Evolutionary conservation across 176 grass and related monocot species (phyloP).

Genomic region (Ensete ventricosum): DNA sequence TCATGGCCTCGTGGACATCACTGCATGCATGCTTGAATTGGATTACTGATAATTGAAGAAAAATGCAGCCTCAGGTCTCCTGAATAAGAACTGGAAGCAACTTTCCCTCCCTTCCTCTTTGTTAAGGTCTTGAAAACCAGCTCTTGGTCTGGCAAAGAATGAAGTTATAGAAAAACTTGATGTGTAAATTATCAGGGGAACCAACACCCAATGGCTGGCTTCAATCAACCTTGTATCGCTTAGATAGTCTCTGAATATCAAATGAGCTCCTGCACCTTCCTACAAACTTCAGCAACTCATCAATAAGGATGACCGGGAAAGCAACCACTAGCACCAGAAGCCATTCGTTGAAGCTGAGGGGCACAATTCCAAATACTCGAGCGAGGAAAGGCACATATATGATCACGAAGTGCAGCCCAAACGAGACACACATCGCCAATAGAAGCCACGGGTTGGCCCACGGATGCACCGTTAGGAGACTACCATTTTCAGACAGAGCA

Average conservation of each 20-base stretch:
- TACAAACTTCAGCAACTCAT: slow-evolving; percentile 31
- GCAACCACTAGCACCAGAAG: slow-evolving; percentile 32
- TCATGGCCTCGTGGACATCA: too few species aligned
- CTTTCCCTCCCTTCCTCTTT: too few species aligned
- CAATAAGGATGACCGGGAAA: slow-evolving; percentile 23
- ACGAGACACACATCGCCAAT: slow-evolving; percentile 27
- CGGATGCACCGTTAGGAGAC: slow-evolving; percentile 30
- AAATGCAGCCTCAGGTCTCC: too few species aligned
- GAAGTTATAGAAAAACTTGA: neutral
- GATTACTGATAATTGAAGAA: too few species aligned
- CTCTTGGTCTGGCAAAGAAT: neutral
- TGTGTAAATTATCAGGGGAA: too few species aligned
- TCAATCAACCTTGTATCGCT: slow-evolving; percentile 14
- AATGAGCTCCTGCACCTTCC: slow-evolving; percentile 1
- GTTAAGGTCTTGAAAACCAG: too few species aligned
- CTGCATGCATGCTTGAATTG: too few species aligned
- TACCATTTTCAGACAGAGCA: slow-evolving; percentile 36
- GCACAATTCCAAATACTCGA: slow-evolving; percentile 31
- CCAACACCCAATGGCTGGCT: neutral
- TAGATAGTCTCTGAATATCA: neutral
- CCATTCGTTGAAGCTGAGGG: slow-evolving; percentile 38
- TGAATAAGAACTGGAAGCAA: too few species aligned
- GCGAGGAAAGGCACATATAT: slow-evolving; percentile 27
- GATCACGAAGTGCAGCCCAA: slow-evolving; percentile 30
- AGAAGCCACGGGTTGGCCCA: slow-evolving; percentile 44